phyloP scores from a whole-genome alignment of 208 protist species.

The Trypanosoma melophagium region DNA sequence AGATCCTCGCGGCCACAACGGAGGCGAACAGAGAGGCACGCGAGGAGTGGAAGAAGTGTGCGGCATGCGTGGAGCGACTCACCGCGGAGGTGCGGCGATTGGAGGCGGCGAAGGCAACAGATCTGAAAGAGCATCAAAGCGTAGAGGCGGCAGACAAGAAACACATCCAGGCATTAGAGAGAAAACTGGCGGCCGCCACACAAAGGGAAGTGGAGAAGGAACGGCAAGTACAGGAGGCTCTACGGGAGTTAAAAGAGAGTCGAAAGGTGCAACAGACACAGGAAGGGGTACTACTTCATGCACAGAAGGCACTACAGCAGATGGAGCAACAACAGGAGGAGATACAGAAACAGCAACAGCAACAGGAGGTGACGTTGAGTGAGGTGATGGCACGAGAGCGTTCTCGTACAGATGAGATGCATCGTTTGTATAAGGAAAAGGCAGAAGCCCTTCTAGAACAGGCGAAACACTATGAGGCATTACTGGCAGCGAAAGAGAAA shows the following conservation, averaged over 20 bases:
- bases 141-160: constrained; percentile 13
- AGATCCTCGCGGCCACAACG: background rate
- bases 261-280: background rate
- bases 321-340: constrained; percentile 21
- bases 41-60: constrained; percentile 21
- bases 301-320: constrained; percentile 11
- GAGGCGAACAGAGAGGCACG: constrained; percentile 8
- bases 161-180: constrained; percentile 22
- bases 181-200: background rate
- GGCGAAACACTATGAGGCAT: constrained; percentile 15
- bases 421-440: constrained; percentile 10
- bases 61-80: constrained; percentile 33
- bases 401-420: too few relatives aligned
- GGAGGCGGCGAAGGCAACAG: constrained; percentile 23
- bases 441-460: constrained; percentile 4
- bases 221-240: constrained; percentile 4
- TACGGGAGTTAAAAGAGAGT: constrained; percentile 3
- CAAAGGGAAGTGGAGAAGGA: background rate
- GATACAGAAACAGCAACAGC: constrained; percentile 3
- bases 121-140: constrained; percentile 22
- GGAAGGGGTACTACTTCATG: too few relatives aligned
- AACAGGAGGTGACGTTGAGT: constrained; percentile 21
- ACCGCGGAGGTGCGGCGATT: constrained; percentile 20
- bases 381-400: constrained; percentile 21
- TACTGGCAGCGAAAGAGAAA: constrained; percentile 4